Evolutionary conservation across 2,329 filamentous ascomycete genomes (phyloP), one percentile per base, ranked within the genome.

Genomic region (Trichothecium roseum): DNA sequence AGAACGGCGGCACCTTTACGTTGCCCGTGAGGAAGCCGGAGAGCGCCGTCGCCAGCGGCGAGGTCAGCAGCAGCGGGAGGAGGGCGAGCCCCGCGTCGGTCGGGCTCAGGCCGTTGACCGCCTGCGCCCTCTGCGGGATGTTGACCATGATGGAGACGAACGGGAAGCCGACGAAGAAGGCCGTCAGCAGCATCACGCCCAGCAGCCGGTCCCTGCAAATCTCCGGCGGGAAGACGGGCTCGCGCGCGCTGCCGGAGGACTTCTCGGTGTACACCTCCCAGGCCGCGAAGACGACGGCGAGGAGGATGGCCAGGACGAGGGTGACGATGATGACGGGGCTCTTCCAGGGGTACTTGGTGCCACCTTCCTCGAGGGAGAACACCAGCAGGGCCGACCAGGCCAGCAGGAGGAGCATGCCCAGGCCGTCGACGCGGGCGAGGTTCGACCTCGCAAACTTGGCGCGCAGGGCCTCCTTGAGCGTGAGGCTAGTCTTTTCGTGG

Each of bases 141-240:
- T 54, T 56, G 45, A 63, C 49, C 20, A 57, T 32, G 8, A 52
- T 45, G 3, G 53, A 47, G 45, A 55, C 52, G 40, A 59, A 61
- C 5, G 52, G 53, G 14, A 50, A 50, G 4, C 52, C 57, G 9
- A 48, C 54, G 32, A 56, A 42, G n/a, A 39, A 56, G 54, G 17
- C 43, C 48, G 29, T 44, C 54, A 54, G 28, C n/a, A 60, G 42
- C 28, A 60, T 45, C 3, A 42, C 48, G n/a, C 48, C 44, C 20
- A 57, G 49, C 3, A 51, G 40, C 14, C 55, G 45, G 31, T 51
- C 49, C n/a, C 48, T 51, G 27, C 55, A 39, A 10, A 58, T 40
- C 12, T 52, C 43, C 32, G 49, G 42, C 14, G 58, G 56, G 34
- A 63, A 61, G 16, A 63, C 44, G 9, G 59, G 56, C 37, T 59